These are phyloP conservation scores for Mycena galopus DNA, from an alignment of 768 basidiomycete genomes.

Conservation along the genomic window DNA sequence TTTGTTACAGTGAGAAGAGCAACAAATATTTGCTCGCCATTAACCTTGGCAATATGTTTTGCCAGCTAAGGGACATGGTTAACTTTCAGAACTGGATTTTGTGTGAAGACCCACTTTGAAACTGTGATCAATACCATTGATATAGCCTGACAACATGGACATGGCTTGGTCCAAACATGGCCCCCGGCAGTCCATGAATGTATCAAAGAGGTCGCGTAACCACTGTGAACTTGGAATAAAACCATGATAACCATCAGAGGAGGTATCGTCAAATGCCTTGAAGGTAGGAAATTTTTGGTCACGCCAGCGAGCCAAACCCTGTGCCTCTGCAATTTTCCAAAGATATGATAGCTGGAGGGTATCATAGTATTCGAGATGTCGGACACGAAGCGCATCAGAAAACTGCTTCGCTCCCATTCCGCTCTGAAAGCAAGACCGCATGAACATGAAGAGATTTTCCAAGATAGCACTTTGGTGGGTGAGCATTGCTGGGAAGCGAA, in stretches of 20 bases:
- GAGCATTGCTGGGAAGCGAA: not conserved
- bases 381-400: conserved; percentile 39
- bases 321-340: not conserved
- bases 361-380: conserved; percentile 40
- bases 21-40: conserved; percentile 6
- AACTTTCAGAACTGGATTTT: not conserved
- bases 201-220: conserved; percentile 4
- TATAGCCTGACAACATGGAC: not conserved
- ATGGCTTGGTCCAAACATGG: not conserved
- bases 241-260: conserved; percentile 34
- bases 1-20: conserved; percentile 4
- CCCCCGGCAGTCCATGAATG: not conserved
- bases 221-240: conserved; percentile 37
- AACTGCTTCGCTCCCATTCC: conserved; percentile 46
- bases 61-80: not conserved
- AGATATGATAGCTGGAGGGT: conserved; percentile 39
- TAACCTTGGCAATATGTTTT: conserved; percentile 9
- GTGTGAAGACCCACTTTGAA: not conserved
- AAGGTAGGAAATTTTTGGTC: conserved; percentile 28
- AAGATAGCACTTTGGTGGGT: not conserved
- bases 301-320: not conserved
- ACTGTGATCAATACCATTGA: conserved; percentile 1
- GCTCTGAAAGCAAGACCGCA: conserved; percentile 37
- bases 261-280: conserved; percentile 35
- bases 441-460: not conserved